phyloP scores from a whole-genome alignment of 371 early-diverging fungal genomes.

The Capillidium rhysosporum region DNA sequence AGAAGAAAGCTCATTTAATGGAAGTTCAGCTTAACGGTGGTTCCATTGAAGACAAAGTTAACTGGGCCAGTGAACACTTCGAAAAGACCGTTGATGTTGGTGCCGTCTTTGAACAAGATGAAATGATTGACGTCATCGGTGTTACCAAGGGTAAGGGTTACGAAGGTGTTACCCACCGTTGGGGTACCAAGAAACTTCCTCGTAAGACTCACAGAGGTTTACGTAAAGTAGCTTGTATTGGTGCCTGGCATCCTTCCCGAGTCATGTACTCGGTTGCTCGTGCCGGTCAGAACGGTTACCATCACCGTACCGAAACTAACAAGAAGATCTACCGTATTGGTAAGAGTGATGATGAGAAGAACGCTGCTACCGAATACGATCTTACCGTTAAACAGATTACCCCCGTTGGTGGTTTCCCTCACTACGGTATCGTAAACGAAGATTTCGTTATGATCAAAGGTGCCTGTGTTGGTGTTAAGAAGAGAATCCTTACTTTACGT shows the following conservation, averaged over 20 bases:
- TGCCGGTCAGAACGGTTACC: constrained; percentile 99
- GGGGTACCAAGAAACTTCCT: constrained; percentile 99
- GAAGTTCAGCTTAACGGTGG: constrained; percentile 99
- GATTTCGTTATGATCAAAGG: constrained; percentile 99
- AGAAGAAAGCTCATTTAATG: constrained; percentile 99
- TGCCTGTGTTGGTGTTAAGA: constrained; percentile 90
- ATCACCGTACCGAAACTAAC: constrained; percentile 99
- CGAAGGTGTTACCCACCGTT: constrained; percentile 98
- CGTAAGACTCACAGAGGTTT: constrained; percentile 99
- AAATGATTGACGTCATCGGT: constrained; percentile 98
- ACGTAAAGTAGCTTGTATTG: constrained; percentile 99
- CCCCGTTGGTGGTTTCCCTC: constrained; percentile 99
- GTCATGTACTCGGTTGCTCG: constrained; percentile 99
- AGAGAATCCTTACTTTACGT: constrained; percentile 97
- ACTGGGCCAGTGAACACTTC: constrained; percentile 92
- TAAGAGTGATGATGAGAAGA: constrained; percentile 65
- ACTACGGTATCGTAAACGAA: constrained; percentile 97
- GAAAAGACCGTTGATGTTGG: constrained; percentile 89
- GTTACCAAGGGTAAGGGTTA: constrained; percentile 99
- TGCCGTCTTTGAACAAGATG: constrained; percentile 92
- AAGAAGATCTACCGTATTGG: constrained; percentile 99
- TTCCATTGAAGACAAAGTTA: constrained; percentile 91
- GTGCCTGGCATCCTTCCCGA: constrained; percentile 99
- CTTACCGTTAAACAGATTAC: constrained; percentile 94
- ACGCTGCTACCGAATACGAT: constrained; percentile 95